Percentiles rank a stretch among this genome's conserved stretches.
Evolutionary conservation across 345 rosid genomes (phyloP).

Genomic region (Camelina neglecta): DNA sequence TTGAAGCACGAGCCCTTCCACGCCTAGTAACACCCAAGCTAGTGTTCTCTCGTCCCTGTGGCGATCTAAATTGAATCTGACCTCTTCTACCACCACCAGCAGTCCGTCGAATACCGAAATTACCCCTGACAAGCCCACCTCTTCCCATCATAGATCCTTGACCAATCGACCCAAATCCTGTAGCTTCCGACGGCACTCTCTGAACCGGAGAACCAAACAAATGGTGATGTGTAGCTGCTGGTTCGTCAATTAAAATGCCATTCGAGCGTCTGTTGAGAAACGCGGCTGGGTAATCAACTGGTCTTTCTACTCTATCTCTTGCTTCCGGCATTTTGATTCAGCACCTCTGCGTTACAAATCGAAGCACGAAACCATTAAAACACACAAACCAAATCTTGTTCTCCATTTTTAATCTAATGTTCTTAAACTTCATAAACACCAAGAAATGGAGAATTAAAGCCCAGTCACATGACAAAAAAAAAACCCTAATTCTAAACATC

Average conservation of each 20-base stretch:
- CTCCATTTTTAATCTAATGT: not conserved
- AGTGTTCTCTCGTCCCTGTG: slow-evolving; percentile 55
- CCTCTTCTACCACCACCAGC: slow-evolving; percentile 38
- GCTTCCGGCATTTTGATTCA: slow-evolving; percentile 61
- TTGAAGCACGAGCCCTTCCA: slow-evolving; percentile 50
- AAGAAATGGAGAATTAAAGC: not conserved
- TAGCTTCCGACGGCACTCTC: slow-evolving; percentile 29
- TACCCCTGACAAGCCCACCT: slow-evolving; percentile 45
- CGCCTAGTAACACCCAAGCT: slow-evolving; percentile 49
- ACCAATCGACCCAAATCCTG: slow-evolving; percentile 14
- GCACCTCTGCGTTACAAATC: not conserved
- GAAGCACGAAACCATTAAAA: not conserved
- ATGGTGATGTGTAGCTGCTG: slow-evolving; percentile 15
- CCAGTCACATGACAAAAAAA: slow-evolving; percentile 12
- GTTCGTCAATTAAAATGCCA: slow-evolving; percentile 51
- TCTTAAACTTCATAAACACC: not conserved
- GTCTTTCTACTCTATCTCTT: slow-evolving; percentile 69
- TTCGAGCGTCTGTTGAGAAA: slow-evolving; percentile 54
- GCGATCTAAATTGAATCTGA: slow-evolving; percentile 41
- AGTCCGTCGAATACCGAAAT: slow-evolving; percentile 41
- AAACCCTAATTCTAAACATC: not conserved
- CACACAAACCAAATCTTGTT: slow-evolving; percentile 7
- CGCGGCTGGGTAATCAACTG: slow-evolving; percentile 55
- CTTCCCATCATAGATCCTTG: slow-evolving; percentile 28
- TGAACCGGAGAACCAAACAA: slow-evolving; percentile 51